phyloP scores from a whole-genome alignment of 805 yeast species.

The Saturnispora serradocipensis region DNA sequence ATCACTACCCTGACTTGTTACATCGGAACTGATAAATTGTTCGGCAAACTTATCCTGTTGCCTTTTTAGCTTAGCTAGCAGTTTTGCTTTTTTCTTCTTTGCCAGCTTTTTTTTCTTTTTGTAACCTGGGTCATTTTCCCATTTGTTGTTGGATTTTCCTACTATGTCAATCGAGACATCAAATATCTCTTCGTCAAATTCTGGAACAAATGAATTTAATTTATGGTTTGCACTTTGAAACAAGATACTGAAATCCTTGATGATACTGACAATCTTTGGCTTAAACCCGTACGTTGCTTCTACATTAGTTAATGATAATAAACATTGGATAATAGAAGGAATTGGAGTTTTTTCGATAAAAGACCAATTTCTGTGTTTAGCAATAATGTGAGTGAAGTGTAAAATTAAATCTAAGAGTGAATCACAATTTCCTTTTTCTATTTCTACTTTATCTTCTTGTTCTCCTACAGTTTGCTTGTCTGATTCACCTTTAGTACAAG shows the following conservation, averaged over 20 bases:
- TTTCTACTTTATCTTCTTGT: neutral
- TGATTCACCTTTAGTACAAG: neutral
- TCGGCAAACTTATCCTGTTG: conserved; percentile 73
- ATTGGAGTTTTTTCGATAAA: conserved; percentile 4
- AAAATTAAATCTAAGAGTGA: conserved; percentile 48
- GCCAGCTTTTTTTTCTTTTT: conserved; percentile 63
- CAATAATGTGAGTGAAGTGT: conserved; percentile 60
- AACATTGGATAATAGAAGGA: conserved; percentile 1
- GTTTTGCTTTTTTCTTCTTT: conserved; percentile 54
- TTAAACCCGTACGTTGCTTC: conserved; percentile 5
- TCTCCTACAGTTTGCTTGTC: neutral
- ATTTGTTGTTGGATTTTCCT: conserved; percentile 6
- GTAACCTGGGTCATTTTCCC: conserved; percentile 29
- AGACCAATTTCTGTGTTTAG: conserved; percentile 7
- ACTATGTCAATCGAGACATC: neutral
- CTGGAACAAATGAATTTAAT: conserved; percentile 2
- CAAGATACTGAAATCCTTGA: conserved; percentile 1
- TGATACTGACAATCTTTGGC: conserved; percentile 1
- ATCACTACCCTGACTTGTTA: neutral
- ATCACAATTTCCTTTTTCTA: conserved; percentile 33
- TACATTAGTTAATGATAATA: conserved; percentile 1
- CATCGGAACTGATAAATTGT: conserved; percentile 18
- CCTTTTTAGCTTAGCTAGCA: conserved; percentile 68
- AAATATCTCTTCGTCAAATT: conserved; percentile 12
- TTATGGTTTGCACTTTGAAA: neutral